Evolutionary conservation across 2,329 filamentous ascomycete species (phyloP), one percentile per base, ranked within the genome.

Genomic region (Neofusicoccum laricinum): DNA sequence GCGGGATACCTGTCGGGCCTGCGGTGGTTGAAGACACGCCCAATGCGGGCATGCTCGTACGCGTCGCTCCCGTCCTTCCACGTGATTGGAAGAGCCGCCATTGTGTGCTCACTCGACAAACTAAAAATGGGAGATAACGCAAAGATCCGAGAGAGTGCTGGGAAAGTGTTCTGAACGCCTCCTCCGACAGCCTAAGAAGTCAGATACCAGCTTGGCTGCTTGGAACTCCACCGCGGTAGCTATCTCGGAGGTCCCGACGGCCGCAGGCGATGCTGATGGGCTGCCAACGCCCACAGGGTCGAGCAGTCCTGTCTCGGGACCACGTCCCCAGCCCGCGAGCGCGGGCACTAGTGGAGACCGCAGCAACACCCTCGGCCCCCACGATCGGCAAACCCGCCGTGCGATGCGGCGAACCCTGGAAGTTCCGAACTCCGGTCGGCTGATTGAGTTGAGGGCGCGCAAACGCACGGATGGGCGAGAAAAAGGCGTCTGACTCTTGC

Each of bases 1-100:
- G 73, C 65, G 0, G 81, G 81, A 40, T 74, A 79, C 15, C 79
- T 72, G 4, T 71, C 66, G 2, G 78, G 78, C 19, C 75, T 73
- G n/a, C 76, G 75, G 15, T 72, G 67, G 68, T 83, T 83, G 75
- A 82, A 82, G 10, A 82, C 75, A n/a, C 79, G 72, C n/a, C 73
- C 73, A 30, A 77, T 65, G 2, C 77, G 73, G 10, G 75, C 77
- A 32, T 71, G 67, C 67, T 79, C 78, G 55, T 79, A 80, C 11
- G 53, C 57, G 10, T 65, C 58, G n/a, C 57, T 45, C 12, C 43
- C 63, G 15, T 65, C 51, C 36, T 63, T 61, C 69, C 69, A 70
- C 21, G 67, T 57, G 41, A 70, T 68, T 19, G 67, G 61, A 32
- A 48, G 51, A 41, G 50, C 25, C 14, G 51, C n/a, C 62, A 58